A percentile compares a stretch with the other conserved stretches of the same genome.
phyloP scores from a whole-genome alignment of 805 yeast genomes.

The Candida oleophila region DNA sequence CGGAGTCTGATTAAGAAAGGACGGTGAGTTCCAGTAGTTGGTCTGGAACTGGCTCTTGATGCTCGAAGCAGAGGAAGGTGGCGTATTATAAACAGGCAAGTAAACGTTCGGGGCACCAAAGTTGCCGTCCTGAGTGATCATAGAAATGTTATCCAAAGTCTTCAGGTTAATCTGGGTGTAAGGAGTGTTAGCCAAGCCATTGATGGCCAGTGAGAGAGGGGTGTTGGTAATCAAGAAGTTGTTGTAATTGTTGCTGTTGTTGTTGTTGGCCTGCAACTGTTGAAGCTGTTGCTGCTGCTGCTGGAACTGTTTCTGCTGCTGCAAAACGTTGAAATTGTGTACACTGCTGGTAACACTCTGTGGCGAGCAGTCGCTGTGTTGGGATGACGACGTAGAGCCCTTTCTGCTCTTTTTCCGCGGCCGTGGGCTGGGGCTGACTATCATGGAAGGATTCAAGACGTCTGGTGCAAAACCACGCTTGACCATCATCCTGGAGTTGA shows the following conservation, averaged over 20 bases:
- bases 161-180: conserved; percentile 26
- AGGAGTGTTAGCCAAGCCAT: conserved; percentile 16
- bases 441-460: conserved; percentile 43
- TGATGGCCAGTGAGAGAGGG: conserved; percentile 17
- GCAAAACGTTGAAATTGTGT: not conserved
- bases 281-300: not conserved
- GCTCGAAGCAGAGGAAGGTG: conserved; percentile 19
- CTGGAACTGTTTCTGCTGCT: not conserved
- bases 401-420: conserved; percentile 12
- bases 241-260: not conserved
- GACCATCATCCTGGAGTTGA: conserved; percentile 35
- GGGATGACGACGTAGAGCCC: conserved; percentile 5
- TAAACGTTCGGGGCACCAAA: conserved; percentile 1
- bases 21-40: conserved; percentile 4
- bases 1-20: not conserved
- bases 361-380: not conserved
- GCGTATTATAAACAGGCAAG: conserved; percentile 15
- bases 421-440: conserved; percentile 31
- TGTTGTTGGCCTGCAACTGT: not conserved
- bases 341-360: not conserved
- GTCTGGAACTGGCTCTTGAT: conserved; percentile 9
- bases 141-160: conserved; percentile 33
- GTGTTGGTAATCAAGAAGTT: conserved; percentile 11
- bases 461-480: conserved; percentile 41
- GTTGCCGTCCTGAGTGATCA: conserved; percentile 22